Conservation (phyloP, 2,329 filamentous ascomycete genomes). For the Dendrostoma leiphaemia region DNA sequence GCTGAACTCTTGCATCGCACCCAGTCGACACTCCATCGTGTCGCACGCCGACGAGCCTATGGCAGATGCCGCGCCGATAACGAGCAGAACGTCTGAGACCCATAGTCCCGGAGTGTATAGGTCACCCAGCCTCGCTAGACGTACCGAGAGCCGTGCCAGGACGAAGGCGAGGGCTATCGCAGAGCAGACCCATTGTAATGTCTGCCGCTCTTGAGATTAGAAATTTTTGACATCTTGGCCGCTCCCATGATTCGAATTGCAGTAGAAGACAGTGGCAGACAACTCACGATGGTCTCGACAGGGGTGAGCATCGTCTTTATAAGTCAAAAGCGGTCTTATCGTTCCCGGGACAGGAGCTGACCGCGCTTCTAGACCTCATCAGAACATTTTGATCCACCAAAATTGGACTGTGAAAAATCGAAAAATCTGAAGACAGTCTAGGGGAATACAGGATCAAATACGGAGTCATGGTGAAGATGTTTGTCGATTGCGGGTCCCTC, state of each 20-base stretch:
- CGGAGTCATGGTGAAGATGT: too few relatives aligned
- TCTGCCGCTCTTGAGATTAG: too few relatives aligned
- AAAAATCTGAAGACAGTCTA: too few relatives aligned
- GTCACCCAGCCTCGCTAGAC: constrained; percentile 8
- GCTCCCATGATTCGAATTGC: too few relatives aligned
- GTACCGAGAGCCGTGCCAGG: constrained; percentile 12
- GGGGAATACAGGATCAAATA: too few relatives aligned
- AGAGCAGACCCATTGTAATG: constrained; percentile 13
- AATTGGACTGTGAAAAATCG: too few relatives aligned
- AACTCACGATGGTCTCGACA: constrained; percentile 7
- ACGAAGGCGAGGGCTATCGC: constrained; percentile 11
- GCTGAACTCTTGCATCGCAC: not conserved
- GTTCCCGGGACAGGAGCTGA: too few relatives aligned
- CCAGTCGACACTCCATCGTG: constrained; percentile 10
- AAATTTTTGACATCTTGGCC: too few relatives aligned
- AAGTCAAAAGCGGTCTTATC: not conserved
- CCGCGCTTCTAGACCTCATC: too few relatives aligned
- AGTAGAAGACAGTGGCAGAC: too few relatives aligned
- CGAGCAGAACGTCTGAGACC: constrained; percentile 12
- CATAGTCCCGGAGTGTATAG: constrained; percentile 3
- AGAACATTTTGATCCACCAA: too few relatives aligned
- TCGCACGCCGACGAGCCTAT: constrained; percentile 16
- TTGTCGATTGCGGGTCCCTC: too few relatives aligned
- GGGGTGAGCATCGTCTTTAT: constrained; percentile 5
- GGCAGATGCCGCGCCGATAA: constrained; percentile 5